Evolutionary conservation across 2,329 filamentous ascomycete species (phyloP).

Genomic region (Paecilomyces dactylethromorphus): DNA sequence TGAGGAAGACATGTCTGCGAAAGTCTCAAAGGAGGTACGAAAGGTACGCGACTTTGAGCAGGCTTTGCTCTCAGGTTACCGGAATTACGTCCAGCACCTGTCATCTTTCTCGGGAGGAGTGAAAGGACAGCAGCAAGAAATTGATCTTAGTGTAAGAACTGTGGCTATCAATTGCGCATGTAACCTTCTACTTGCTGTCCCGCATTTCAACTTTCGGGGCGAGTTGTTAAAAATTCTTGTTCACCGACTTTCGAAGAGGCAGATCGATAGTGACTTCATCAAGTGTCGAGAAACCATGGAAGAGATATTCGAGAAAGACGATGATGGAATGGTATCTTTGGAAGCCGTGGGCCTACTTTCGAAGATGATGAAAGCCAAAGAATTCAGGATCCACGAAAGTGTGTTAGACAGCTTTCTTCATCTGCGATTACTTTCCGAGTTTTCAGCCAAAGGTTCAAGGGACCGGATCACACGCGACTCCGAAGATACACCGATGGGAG

Average conservation of each 20-base stretch:
- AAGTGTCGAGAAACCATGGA: slow-evolving; percentile 75
- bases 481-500: slow-evolving; percentile 35
- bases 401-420: slow-evolving; percentile 88
- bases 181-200: slow-evolving; percentile 69
- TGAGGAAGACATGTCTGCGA: slow-evolving; percentile 68
- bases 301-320: slow-evolving; percentile 75
- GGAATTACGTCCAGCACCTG: slow-evolving; percentile 73
- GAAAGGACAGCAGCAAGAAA: slow-evolving; percentile 28
- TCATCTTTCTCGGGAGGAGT: slow-evolving; percentile 57
- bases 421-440: slow-evolving; percentile 80
- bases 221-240: slow-evolving; percentile 85
- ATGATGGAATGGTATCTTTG: slow-evolving; percentile 80
- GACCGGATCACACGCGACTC: slow-evolving; percentile 62
- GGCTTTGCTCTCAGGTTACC: slow-evolving; percentile 76
- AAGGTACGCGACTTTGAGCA: slow-evolving; percentile 81
- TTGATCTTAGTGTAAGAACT: slow-evolving; percentile 50
- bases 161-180: slow-evolving; percentile 84
- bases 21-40: slow-evolving; percentile 87
- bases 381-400: slow-evolving; percentile 76
- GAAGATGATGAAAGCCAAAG: slow-evolving; percentile 89
- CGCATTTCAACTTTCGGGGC: slow-evolving; percentile 93
- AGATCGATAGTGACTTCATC: slow-evolving; percentile 65
- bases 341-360: slow-evolving; percentile 79
- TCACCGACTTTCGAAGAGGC: slow-evolving; percentile 68
- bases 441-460: slow-evolving; percentile 74